Evolutionary conservation across 768 basidiomycete genomes (phyloP), one percentile per base, ranked within the genome.

Genomic region (Omphalotus guepiniiformis): DNA sequence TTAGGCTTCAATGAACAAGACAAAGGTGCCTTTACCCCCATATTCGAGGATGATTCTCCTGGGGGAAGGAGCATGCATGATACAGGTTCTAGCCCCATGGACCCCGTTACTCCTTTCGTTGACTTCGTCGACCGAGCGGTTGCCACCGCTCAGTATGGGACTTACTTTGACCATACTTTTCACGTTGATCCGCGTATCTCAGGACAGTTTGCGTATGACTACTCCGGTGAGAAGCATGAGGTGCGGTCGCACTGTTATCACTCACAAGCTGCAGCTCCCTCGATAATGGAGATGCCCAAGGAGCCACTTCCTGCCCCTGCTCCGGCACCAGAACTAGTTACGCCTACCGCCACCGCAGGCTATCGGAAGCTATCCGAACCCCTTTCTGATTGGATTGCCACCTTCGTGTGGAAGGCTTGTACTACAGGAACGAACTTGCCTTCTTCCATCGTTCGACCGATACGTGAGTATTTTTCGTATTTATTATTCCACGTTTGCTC

Each of bases 381-480:
- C 15, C 69, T 91, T 51, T 78, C 88, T 3, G 83, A 85, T 48
- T 91, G 88, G 88, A 67, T 89, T 19, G 83, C 85, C 35, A 74
- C 73, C 42, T 91, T 85, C 58, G 80, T 88, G 13, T 91, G 88
- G 88, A 88, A 85, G 61, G 80, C 81, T 37, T 88, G 88, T 60
- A 85, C 83, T 13, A 84, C 82, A n/a, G 82, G 79, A 37, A 71
- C 82, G 48, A 75, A 76, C 54, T 66, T 88, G 42, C 79, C 83
- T 3, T 55, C 73, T 7, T 58, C 63, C 27, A 81, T 83, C 55
- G 70, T 75, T 4, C 72, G 69, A 50, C 68, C 79, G n/a, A n/a
- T 38, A 68, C 63, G 88, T 89, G 69, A 57, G 83, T 73, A 25
- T 30, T 28, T 47, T 48, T 18, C 42, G 48, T 42, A 19, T 26